These are phyloP conservation scores for Penicillium sp. DNA, from an alignment of 2,329 filamentous ascomycete genomes.

Conservation along the genomic window DNA sequence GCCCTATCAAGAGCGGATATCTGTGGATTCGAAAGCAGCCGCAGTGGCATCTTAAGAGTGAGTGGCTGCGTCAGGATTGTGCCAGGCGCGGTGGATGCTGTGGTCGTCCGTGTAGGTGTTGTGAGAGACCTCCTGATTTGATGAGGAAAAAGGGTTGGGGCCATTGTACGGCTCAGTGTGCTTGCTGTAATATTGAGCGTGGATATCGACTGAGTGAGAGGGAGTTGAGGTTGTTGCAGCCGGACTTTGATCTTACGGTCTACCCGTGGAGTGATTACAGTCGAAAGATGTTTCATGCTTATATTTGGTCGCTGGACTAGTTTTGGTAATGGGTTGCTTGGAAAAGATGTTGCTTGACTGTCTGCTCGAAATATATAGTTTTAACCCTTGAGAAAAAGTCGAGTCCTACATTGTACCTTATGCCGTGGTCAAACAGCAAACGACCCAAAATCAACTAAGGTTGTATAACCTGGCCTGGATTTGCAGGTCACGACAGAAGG, in stretches of 20 bases:
- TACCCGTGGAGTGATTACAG: conserved; percentile 6
- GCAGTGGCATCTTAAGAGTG: conserved; percentile 4
- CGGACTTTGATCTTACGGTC: conserved; percentile 4
- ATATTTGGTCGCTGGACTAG: conserved; percentile 6
- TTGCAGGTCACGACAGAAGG: too few relatives aligned
- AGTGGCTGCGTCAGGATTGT: conserved; percentile 8
- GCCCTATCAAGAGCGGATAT: conserved; percentile 6
- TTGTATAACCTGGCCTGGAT: too few relatives aligned
- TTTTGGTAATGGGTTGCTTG: not conserved
- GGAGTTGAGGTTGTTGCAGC: not conserved
- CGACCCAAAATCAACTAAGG: too few relatives aligned
- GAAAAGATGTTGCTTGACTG: not conserved
- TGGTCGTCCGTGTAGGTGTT: conserved; percentile 9
- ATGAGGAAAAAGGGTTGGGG: conserved; percentile 4
- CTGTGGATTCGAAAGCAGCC: conserved; percentile 4
- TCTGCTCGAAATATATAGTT: not conserved
- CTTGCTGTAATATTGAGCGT: conserved; percentile 3
- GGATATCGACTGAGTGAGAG: not conserved
- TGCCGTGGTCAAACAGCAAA: too few relatives aligned
- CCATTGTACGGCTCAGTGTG: conserved; percentile 5
- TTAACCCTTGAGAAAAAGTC: too few relatives aligned
- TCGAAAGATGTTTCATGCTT: conserved; percentile 7
- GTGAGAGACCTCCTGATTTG: not conserved
- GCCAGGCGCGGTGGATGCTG: conserved; percentile 9
- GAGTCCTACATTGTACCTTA: too few relatives aligned